phyloP scores from a whole-genome alignment of 768 basidiomycete genomes.

The Thelephora aurantiotincta region DNA sequence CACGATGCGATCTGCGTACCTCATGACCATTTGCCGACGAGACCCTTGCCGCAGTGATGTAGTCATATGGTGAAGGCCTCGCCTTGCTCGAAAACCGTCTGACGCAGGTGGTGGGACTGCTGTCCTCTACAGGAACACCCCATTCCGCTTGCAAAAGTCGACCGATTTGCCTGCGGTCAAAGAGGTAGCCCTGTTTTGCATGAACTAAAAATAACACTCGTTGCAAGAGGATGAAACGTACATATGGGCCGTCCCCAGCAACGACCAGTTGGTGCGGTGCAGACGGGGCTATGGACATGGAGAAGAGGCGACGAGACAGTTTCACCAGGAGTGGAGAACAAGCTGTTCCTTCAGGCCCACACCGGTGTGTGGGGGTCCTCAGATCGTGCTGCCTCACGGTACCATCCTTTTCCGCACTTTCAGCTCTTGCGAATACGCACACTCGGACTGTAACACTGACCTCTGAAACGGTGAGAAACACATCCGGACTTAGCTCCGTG shows the following conservation, averaged over 20 bases:
- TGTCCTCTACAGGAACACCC: constrained; percentile 39
- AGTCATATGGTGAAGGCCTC: constrained; percentile 26
- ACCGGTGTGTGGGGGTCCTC: constrained; percentile 46
- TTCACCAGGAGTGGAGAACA: constrained; percentile 67
- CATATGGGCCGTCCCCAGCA: constrained; percentile 67
- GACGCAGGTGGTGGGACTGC: constrained; percentile 62
- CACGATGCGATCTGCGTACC: constrained; percentile 22
- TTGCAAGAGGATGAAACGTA: constrained; percentile 22
- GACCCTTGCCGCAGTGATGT: constrained; percentile 68
- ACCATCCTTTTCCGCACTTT: constrained; percentile 43
- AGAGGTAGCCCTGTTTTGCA: constrained; percentile 53
- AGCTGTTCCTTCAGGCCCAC: constrained; percentile 21
- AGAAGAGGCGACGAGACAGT: constrained; percentile 51
- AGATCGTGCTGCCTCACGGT: constrained; percentile 82
- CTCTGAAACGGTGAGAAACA: constrained; percentile 72
- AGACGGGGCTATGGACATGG: constrained; percentile 61
- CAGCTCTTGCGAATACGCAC: constrained; percentile 12
- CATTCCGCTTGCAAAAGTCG: constrained; percentile 51
- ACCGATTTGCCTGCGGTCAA: constrained; percentile 65
- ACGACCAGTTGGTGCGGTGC: constrained; percentile 79
- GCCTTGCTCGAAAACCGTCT: constrained; percentile 51
- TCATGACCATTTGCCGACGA: constrained; percentile 61
- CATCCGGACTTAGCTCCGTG: constrained; percentile 64
- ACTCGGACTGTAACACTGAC: constrained; percentile 21
- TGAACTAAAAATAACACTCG: constrained; percentile 6